Evolutionary conservation across 2,329 filamentous ascomycete species (phyloP), one percentile per base, ranked within the genome.

Genomic region (Escovopsis sp.): DNA sequence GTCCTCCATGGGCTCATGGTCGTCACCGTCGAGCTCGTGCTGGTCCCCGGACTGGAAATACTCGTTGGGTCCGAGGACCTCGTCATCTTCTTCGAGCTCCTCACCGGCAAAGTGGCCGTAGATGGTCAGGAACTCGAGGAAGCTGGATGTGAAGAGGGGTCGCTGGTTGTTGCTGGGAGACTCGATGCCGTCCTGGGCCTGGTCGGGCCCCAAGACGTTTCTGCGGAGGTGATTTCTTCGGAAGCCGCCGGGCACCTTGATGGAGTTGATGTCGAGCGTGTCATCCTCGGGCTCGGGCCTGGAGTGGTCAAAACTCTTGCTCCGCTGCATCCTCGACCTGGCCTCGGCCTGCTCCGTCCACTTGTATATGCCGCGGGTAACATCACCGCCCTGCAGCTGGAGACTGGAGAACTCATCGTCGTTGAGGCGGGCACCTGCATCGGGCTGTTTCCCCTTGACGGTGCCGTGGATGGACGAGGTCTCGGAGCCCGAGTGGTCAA

Each of bases 51-150:
- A 88, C 7, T 80, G 82, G 58, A 95, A 95, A 61, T 94, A 95
- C 57, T 95, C 89, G 58, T 93, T 83, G 2, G 86, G 85, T 5
- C 73, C 77, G 12, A 94, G 68, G 2, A 80, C 85, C 60, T 96
- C 89, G 53, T 96, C 91, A 53, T 96, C 91, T 61, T 98, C 91
- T 59, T 95, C 88, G 11, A 98, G 73, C 57, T 94, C 84, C 62
- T 98, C 91, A 63, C 91, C 91, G 2, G 91, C 91, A 59, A 98
- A 98, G 64, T 98, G 91, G 4, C 91, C 91, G 53, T 95, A 98
- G 28, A 98, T 73, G 7, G 85, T 88, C 40, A 98, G 61, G 54
- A 98, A 98, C 59, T 98, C 93, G 46, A 98, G 75, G 58, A 98
- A 98, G 62, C 84, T 98, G 50, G 75, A 87, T 0, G 91, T 95